These are phyloP conservation scores for Xylaria telfairii DNA, from an alignment of 495 filamentous ascomycete genomes.

Conservation along the genomic window DNA sequence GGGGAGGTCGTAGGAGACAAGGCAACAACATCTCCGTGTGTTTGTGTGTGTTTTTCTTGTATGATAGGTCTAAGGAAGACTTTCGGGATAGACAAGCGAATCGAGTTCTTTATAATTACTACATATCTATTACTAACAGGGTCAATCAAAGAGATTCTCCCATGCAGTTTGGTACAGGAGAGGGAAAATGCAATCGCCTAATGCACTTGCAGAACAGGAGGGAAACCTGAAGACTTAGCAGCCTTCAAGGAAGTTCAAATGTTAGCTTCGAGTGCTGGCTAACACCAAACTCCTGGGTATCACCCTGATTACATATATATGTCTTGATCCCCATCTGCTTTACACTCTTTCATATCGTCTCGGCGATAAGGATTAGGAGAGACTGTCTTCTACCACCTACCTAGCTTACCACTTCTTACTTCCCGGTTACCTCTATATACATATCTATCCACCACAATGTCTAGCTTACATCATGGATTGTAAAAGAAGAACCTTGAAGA, in stretches of 20 bases:
- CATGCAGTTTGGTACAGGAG: not conserved
- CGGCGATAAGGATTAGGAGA: not conserved
- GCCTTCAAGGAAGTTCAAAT: not conserved
- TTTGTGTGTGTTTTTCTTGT: conserved; percentile 14
- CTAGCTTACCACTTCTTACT: not conserved
- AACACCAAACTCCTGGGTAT: not conserved
- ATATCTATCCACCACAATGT: no score
- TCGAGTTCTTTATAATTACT: conserved; percentile 20
- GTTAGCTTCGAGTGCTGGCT: not conserved
- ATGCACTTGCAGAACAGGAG: not conserved
- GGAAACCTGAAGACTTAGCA: not conserved
- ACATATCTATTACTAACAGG: not conserved
- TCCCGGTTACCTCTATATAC: not conserved
- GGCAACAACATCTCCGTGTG: not conserved
- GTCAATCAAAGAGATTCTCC: not conserved
- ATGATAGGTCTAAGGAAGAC: conserved; percentile 1
- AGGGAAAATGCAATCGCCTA: not conserved
- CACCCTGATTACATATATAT: not conserved
- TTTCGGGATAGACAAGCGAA: conserved; percentile 21
- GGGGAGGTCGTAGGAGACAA: conserved; percentile 2
- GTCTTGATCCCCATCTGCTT: not conserved
- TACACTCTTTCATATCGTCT: not conserved
- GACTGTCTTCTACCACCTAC: not conserved
- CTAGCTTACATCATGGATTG: no score
- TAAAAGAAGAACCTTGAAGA: no score